These are phyloP conservation scores for Sordariomycetes sp. DNA, from an alignment of 2,329 filamentous ascomycete genomes.

Conservation along the genomic window DNA sequence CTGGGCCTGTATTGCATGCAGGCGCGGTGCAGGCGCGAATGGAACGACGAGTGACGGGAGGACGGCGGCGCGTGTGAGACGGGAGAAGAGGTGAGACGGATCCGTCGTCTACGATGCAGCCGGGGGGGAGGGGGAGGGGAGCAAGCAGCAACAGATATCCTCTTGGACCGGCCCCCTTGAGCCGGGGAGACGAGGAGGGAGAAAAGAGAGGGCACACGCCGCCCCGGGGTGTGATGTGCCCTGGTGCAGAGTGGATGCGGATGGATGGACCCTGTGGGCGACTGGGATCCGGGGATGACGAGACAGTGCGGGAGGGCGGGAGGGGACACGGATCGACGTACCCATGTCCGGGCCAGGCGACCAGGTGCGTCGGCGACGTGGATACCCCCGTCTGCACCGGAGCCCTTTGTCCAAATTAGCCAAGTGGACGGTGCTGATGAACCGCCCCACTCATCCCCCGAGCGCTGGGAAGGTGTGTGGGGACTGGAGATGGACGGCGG, in stretches of 20 bases:
- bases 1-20: neutral
- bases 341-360: neutral
- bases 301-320: neutral
- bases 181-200: neutral
- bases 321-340: neutral
- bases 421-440: neutral
- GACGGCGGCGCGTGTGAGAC: neutral
- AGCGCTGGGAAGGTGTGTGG: neutral
- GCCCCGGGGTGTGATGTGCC: neutral
- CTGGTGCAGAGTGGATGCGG: neutral
- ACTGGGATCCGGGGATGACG: constrained; percentile 2
- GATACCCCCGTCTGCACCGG: neutral
- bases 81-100: neutral
- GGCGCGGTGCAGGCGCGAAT: neutral
- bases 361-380: neutral
- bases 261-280: neutral
- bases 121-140: neutral
- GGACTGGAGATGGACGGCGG: neutral
- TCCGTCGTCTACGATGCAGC: neutral
- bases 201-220: neutral
- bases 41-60: neutral
- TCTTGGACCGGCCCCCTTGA: neutral
- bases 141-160: neutral
- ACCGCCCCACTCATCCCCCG: neutral
- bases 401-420: neutral